A percentile compares a stretch with the other conserved stretches of the same genome.
Evolutionary conservation across 1,284 basidiomycete species (phyloP).

Genomic region (Cryptococcus sp.): DNA sequence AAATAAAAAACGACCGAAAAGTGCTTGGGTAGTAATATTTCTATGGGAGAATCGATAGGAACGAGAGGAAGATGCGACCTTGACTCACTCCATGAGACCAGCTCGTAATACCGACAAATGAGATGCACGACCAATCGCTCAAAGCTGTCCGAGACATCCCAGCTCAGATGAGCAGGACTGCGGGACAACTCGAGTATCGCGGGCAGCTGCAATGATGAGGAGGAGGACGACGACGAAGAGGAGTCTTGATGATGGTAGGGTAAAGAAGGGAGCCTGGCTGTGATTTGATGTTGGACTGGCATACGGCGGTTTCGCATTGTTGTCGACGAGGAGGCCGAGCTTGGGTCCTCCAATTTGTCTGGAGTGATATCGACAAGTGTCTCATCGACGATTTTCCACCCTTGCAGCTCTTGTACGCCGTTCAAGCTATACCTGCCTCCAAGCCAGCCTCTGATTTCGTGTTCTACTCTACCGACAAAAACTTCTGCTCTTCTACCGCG

Average conservation of each 20-base stretch:
- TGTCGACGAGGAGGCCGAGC: not conserved
- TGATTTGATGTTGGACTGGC: slow-evolving; percentile 33
- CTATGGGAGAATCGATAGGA: not conserved
- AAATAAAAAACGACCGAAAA: too few relatives aligned
- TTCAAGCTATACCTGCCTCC: slow-evolving; percentile 26
- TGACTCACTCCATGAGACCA: slow-evolving; percentile 50
- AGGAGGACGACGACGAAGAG: slow-evolving; percentile 17
- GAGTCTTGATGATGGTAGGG: too few relatives aligned
- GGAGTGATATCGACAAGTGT: slow-evolving; percentile 21
- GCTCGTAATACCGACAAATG: slow-evolving; percentile 48
- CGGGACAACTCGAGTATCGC: slow-evolving; percentile 47
- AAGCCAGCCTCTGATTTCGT: slow-evolving; percentile 42
- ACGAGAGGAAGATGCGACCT: too few relatives aligned
- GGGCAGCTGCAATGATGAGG: slow-evolving; percentile 10
- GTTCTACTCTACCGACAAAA: slow-evolving; percentile 40
- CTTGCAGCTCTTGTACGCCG: slow-evolving; percentile 6
- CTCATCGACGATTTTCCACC: slow-evolving; percentile 40
- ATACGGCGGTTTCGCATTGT: slow-evolving; percentile 20
- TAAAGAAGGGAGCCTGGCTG: not conserved
- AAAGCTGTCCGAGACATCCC: slow-evolving; percentile 46
- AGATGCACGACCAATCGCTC: slow-evolving; percentile 51
- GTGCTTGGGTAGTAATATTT: not conserved
- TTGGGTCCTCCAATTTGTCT: not conserved
- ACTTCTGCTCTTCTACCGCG: slow-evolving; percentile 40
- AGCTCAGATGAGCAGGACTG: slow-evolving; percentile 47